Conservation (phyloP, 768 basidiomycete species). For the Boletus edulis region DNA sequence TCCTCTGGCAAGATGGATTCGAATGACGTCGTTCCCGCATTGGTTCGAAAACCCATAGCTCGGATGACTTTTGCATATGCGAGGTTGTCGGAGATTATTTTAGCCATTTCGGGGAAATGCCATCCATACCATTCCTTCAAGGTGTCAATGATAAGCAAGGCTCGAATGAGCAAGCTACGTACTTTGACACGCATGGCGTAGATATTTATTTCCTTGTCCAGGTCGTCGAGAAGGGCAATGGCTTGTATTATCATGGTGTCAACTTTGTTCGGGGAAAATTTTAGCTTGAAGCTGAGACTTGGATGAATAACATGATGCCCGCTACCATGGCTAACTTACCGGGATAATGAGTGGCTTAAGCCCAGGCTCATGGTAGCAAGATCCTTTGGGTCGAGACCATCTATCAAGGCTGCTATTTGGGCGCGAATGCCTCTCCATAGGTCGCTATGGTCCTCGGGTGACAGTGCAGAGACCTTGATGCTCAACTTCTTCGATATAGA, state of each 20-base stretch:
- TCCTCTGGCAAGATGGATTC: slow-evolving; percentile 94
- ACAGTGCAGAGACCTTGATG: slow-evolving; percentile 74
- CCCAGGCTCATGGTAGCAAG: slow-evolving; percentile 97
- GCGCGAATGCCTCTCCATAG: slow-evolving; percentile 94
- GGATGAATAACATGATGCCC: slow-evolving; percentile 5
- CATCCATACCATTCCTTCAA: slow-evolving; percentile 99
- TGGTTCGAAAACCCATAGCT: slow-evolving; percentile 96
- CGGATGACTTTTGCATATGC: slow-evolving; percentile 95
- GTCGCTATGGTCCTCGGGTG: slow-evolving; percentile 62
- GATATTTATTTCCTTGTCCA: slow-evolving; percentile 99
- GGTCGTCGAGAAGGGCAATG: slow-evolving; percentile 93
- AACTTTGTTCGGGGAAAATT: slow-evolving; percentile 99
- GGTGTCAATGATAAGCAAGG: background rate
- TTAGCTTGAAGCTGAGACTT: slow-evolving; percentile 84
- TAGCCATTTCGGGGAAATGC: slow-evolving; percentile 99
- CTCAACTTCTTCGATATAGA: slow-evolving; percentile 93
- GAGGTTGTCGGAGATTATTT: slow-evolving; percentile 95
- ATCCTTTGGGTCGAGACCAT: slow-evolving; percentile 91
- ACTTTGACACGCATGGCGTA: slow-evolving; percentile 99
- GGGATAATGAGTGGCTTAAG: slow-evolving; percentile 93
- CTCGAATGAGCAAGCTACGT: slow-evolving; percentile 12
- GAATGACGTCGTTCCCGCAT: slow-evolving; percentile 83
- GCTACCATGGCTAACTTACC: slow-evolving; percentile 45
- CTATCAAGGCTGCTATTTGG: slow-evolving; percentile 83
- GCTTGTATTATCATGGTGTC: slow-evolving; percentile 99